Base-by-base conservation (phyloP, 129 eudicot genomes). In the Pittosporum tobira region DNA sequence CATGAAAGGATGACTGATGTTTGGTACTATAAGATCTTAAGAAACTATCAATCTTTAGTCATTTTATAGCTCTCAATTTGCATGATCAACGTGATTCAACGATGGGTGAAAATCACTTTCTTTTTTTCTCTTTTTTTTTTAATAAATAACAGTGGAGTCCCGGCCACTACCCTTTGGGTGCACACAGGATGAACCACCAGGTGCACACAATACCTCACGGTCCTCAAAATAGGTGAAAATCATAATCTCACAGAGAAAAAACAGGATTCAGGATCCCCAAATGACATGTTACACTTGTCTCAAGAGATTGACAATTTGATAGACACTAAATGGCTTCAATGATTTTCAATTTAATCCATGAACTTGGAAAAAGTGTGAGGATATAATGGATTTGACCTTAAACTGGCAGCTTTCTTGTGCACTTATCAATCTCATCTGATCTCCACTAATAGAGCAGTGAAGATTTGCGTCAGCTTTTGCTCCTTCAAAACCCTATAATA, bases 341-440 rank as follows among this genome's bases (percentile, higher is more conserved):
- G 3, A 15, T 27, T 26, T 14, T 5, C 18, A 51, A 37, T 22
- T 55, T 22, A 55, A 19, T 55, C 9, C 34, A 55, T 8, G 11
- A 38, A 52, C 11, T 12, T 14, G 34, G 56, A 52, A 14, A 9
- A 9, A 37, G 38, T 25, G 34, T 24, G 25, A 45, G 19, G 58
- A 51, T 51, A 40, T 16, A 4, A 51, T 15, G 18, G 31, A 57
- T 61, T 54, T 48, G 61, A 90, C 97, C 95, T 90, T 72, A 61
- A 85, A 82, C 36, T 65, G 74, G 66, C 67, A 64, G 61, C 31
- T 70, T 26, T 21, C 66, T 29, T 59, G 40, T 42, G 75, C 78
- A 64, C 56, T 62, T 38, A 31, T 51, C n/a, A 64, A 43, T 36
- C 49, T 54, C 50, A 45, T 64, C 45, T 76, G 71, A 64, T 56